Evolutionary conservation across 1,139 yeast genomes (phyloP).

Genomic region (Hemisphaericaspora lyxosophila): DNA sequence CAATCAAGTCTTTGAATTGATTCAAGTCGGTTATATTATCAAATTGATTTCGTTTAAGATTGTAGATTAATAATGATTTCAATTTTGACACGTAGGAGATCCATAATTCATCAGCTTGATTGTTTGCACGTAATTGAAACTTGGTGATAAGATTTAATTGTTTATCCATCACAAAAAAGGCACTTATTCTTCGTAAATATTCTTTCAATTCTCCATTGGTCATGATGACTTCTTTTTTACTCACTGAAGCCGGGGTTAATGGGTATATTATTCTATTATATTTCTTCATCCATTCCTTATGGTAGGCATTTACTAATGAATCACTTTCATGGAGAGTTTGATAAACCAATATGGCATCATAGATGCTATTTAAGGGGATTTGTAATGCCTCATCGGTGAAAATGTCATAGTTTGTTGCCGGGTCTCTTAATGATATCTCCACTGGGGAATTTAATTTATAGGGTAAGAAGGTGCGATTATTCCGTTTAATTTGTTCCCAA

Average conservation of each 20-base stretch:
- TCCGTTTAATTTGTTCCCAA: slow-evolving; percentile 51
- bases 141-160: slow-evolving; percentile 59
- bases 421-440: slow-evolving; percentile 69
- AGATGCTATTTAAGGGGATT: slow-evolving; percentile 66
- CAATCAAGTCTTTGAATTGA: slow-evolving; percentile 55
- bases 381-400: slow-evolving; percentile 45
- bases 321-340: slow-evolving; percentile 67
- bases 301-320: slow-evolving; percentile 59
- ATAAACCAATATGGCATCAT: slow-evolving; percentile 82
- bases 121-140: slow-evolving; percentile 52
- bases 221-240: slow-evolving; percentile 22
- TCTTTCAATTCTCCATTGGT: slow-evolving; percentile 39
- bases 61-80: slow-evolving; percentile 51
- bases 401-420: slow-evolving; percentile 46
- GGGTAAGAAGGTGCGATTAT: slow-evolving; percentile 43
- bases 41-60: slow-evolving; percentile 30
- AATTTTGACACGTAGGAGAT: slow-evolving; percentile 62
- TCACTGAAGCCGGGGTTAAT: slow-evolving; percentile 37
- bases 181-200: slow-evolving; percentile 64
- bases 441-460: slow-evolving; percentile 85
- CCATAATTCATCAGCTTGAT: slow-evolving; percentile 76
- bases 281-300: slow-evolving; percentile 72
- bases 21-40: slow-evolving; percentile 32
- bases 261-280: slow-evolving; percentile 75
- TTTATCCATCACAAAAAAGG: slow-evolving; percentile 77